Evolutionary conservation across 176 grass and related monocot genomes (phyloP).

Genomic region (Pharus latifolius): DNA sequence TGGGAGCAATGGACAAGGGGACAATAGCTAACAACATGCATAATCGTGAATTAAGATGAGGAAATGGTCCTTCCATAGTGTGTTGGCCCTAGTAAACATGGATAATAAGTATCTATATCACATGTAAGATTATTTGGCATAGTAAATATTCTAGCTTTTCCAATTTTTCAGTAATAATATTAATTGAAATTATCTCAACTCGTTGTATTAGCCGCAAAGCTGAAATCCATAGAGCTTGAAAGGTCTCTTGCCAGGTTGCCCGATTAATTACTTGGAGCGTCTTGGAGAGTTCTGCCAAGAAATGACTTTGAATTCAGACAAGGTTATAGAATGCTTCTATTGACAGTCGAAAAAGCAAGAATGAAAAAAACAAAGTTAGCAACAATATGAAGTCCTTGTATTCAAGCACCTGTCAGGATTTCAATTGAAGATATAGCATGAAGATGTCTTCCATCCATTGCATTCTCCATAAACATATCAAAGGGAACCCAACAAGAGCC

Average conservation of each 20-base stretch:
- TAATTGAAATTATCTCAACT: constrained; percentile 47
- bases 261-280: constrained; percentile 68
- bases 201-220: constrained; percentile 55
- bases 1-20: constrained; percentile 56
- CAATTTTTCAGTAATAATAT: not conserved
- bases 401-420: constrained; percentile 55
- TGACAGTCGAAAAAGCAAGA: not conserved
- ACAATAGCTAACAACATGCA: constrained; percentile 74
- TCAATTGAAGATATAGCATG: constrained; percentile 69
- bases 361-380: not conserved
- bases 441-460: constrained; percentile 63
- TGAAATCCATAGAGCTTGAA: constrained; percentile 85
- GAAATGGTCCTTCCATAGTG: constrained; percentile 55
- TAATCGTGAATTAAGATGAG: constrained; percentile 57
- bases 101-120: not conserved
- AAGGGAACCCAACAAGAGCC: constrained; percentile 66
- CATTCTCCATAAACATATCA: constrained; percentile 86
- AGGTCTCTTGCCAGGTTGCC: constrained; percentile 82
- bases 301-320: constrained; percentile 6
- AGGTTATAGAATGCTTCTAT: not conserved
- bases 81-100: constrained; percentile 30
- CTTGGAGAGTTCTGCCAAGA: constrained; percentile 58
- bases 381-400: not conserved
- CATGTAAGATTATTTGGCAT: not conserved
- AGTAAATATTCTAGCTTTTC: not conserved